These are phyloP conservation scores for Bipolaris sorokiniana DNA, from an alignment of 2,329 filamentous ascomycete species.

Conservation along the genomic window DNA sequence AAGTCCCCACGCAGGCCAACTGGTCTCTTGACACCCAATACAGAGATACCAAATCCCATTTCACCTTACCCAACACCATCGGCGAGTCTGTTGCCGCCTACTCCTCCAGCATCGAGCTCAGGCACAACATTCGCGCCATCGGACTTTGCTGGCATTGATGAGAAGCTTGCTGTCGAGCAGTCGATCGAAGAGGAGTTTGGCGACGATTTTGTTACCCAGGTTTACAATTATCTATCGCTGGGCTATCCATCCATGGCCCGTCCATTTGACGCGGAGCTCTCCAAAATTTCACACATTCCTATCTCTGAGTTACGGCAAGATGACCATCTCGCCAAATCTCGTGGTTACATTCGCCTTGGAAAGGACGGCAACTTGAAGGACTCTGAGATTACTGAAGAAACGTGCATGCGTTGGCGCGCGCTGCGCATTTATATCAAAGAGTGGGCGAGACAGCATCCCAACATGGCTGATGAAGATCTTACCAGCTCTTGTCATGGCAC, in stretches of 20 bases:
- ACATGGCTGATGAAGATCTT: slow-evolving; percentile 56
- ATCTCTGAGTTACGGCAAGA: slow-evolving; percentile 73
- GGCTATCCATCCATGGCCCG: slow-evolving; percentile 88
- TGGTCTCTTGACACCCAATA: slow-evolving; percentile 58
- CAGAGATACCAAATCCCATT: slow-evolving; percentile 52
- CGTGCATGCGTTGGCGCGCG: slow-evolving; percentile 81
- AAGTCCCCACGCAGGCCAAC: slow-evolving; percentile 52
- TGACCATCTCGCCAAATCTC: slow-evolving; percentile 68
- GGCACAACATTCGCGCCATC: slow-evolving; percentile 24
- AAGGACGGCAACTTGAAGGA: slow-evolving; percentile 55
- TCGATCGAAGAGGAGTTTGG: slow-evolving; percentile 71
- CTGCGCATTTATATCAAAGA: slow-evolving; percentile 82
- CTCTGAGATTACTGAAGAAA: slow-evolving; percentile 56
- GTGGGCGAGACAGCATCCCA: slow-evolving; percentile 87
- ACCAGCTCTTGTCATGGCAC: slow-evolving; percentile 48
- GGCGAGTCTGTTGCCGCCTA: slow-evolving; percentile 43
- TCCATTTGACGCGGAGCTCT: slow-evolving; percentile 82
- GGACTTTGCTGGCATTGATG: slow-evolving; percentile 51
- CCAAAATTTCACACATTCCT: slow-evolving; percentile 75
- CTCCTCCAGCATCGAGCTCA: slow-evolving; percentile 43
- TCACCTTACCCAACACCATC: slow-evolving; percentile 47
- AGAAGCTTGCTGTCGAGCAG: slow-evolving; percentile 53
- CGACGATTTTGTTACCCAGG: slow-evolving; percentile 87
- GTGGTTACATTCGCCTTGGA: slow-evolving; percentile 72
- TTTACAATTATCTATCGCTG: slow-evolving; percentile 94